Evolutionary conservation across 2,329 filamentous ascomycete genomes (phyloP).

Genomic region (Cytospora schulzeri): DNA sequence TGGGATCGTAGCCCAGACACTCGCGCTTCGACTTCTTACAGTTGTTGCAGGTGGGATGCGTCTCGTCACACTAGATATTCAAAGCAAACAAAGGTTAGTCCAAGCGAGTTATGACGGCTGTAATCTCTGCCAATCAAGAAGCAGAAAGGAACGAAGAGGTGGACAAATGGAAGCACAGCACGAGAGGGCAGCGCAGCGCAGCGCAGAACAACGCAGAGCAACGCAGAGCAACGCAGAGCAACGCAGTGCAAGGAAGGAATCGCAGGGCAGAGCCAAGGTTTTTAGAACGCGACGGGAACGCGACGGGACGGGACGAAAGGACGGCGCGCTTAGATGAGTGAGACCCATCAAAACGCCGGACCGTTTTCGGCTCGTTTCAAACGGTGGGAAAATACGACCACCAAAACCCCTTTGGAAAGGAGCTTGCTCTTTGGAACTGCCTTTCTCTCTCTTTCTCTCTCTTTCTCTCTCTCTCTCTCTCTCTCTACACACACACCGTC

Average conservation of each 20-base stretch:
- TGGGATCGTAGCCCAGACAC: constrained; percentile 83
- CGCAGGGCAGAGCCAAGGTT: background rate
- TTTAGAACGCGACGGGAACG: constrained; percentile 16
- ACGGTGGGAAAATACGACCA: background rate
- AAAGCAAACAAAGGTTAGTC: constrained; percentile 4
- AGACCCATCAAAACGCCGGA: background rate
- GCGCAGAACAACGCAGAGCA: background rate
- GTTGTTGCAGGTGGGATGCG: constrained; percentile 87
- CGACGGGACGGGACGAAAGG: constrained; percentile 22
- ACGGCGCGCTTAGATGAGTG: background rate
- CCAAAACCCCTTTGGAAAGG: background rate
- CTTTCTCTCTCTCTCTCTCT: background rate
- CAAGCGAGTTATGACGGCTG: background rate
- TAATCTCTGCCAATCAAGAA: background rate
- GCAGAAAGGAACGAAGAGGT: background rate
- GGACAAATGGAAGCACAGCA: background rate
- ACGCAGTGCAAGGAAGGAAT: background rate
- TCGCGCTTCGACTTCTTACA: constrained; percentile 88
- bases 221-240: background rate
- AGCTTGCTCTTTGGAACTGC: background rate
- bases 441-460: background rate
- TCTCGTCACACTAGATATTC: constrained; percentile 81
- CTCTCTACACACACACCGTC: background rate
- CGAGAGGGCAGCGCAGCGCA: background rate
- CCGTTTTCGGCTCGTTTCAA: background rate